A percentile compares a stretch with the other conserved stretches of the same genome.
Conservation (phyloP, 768 basidiomycete species). For the Suillus variegatus region DNA sequence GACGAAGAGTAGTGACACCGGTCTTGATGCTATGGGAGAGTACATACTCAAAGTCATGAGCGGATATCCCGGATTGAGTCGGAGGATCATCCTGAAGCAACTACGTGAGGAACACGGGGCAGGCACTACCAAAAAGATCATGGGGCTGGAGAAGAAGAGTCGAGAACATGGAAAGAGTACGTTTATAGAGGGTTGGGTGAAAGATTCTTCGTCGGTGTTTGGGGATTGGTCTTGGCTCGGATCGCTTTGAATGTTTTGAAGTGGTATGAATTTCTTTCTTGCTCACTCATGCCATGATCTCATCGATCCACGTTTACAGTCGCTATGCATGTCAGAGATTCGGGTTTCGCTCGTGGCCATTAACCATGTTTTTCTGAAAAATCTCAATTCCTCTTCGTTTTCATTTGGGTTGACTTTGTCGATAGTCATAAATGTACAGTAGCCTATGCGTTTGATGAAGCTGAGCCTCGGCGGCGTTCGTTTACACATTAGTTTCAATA, state of each 20-base stretch:
- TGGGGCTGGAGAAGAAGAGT: not conserved
- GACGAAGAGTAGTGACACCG: not conserved
- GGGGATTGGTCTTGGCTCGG: not conserved
- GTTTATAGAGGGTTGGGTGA: not conserved
- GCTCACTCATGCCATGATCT: not conserved
- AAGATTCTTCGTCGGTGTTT: not conserved
- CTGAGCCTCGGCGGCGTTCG: too few relatives aligned
- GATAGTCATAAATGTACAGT: not conserved
- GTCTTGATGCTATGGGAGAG: conserved; percentile 14
- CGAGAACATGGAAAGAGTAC: not conserved
- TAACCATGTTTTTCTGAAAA: not conserved
- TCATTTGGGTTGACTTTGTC: not conserved
- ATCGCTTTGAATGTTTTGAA: not conserved
- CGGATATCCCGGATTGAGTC: conserved; percentile 19
- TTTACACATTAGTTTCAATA: too few relatives aligned
- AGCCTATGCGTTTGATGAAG: too few relatives aligned
- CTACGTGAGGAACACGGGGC: not conserved
- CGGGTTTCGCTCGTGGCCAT: not conserved
- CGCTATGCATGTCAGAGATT: not conserved
- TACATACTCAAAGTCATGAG: conserved; percentile 22
- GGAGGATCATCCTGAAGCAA: conserved; percentile 5
- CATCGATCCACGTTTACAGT: not conserved
- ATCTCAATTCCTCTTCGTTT: not conserved
- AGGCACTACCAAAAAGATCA: not conserved
- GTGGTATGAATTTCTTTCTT: not conserved